Evolutionary conservation across 768 basidiomycete species (phyloP).

Genomic region (Mycena belliarum): DNA sequence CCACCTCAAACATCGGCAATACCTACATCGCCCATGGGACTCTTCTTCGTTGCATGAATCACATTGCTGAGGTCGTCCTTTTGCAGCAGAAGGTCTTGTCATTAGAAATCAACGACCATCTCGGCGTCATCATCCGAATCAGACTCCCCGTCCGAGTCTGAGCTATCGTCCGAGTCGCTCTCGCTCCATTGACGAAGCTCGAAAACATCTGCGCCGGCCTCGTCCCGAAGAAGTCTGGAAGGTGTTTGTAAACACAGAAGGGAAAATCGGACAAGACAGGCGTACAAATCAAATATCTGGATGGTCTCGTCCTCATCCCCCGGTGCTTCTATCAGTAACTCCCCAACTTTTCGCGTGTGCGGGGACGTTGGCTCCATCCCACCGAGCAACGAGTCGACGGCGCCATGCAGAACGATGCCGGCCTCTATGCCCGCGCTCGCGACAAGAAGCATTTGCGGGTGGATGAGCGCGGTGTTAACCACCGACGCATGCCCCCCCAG

Average conservation of each 20-base stretch:
- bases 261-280: not conserved
- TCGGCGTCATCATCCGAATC: not conserved
- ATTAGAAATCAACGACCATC: no score
- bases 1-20: not conserved
- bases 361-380: slow-evolving; percentile 4
- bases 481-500: slow-evolving; percentile 75
- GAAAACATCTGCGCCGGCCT: slow-evolving; percentile 7
- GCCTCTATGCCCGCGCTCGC: slow-evolving; percentile 77
- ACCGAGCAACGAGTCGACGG: slow-evolving; percentile 25
- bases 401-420: slow-evolving; percentile 67
- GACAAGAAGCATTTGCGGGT: slow-evolving; percentile 67
- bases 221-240: slow-evolving; percentile 1
- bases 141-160: not conserved
- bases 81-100: no score
- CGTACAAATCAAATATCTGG: slow-evolving; percentile 13
- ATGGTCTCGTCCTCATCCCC: slow-evolving; percentile 13
- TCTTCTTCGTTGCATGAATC: no score
- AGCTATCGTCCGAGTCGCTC: not conserved
- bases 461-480: slow-evolving; percentile 72
- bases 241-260: not conserved
- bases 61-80: no score
- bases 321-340: not conserved
- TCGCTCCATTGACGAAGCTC: not conserved
- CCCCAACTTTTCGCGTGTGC: slow-evolving; percentile 4
- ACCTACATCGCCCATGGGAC: not conserved